A percentile compares a stretch with the other conserved stretches of the same genome.
Evolutionary conservation across 2,329 filamentous ascomycete genomes (phyloP).

Genomic region (Dactylellina drechsleri): DNA sequence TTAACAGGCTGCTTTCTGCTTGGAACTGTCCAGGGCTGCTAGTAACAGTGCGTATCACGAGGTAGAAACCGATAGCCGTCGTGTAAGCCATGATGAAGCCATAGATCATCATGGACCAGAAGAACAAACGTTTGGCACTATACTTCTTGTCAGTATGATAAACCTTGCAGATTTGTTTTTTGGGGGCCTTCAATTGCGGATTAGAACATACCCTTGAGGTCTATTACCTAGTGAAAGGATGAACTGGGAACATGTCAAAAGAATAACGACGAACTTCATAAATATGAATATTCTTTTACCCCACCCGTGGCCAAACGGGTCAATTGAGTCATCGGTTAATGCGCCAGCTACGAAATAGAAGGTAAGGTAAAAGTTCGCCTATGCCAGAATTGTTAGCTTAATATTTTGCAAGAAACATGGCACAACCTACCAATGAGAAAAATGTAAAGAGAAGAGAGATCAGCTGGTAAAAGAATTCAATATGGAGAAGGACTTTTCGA

Average conservation of each 20-base stretch:
- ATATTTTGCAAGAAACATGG: slow-evolving; percentile 59
- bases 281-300: slow-evolving; percentile 86
- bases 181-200: slow-evolving; percentile 4
- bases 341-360: slow-evolving; percentile 98
- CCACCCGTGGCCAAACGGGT: slow-evolving; percentile 90
- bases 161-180: neutral
- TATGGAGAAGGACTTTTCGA: slow-evolving; percentile 89
- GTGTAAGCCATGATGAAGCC: slow-evolving; percentile 95
- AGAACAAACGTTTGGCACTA: slow-evolving; percentile 83
- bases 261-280: slow-evolving; percentile 82
- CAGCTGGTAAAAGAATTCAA: slow-evolving; percentile 96
- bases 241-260: slow-evolving; percentile 93
- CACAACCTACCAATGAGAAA: slow-evolving; percentile 75
- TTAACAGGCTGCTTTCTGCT: slow-evolving; percentile 89
- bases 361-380: slow-evolving; percentile 96
- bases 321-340: slow-evolving; percentile 78
- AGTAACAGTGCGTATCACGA: slow-evolving; percentile 82
- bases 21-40: slow-evolving; percentile 65
- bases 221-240: slow-evolving; percentile 96
- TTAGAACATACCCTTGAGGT: slow-evolving; percentile 75
- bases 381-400: slow-evolving; percentile 13
- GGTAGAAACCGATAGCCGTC: slow-evolving; percentile 86
- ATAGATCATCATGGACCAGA: slow-evolving; percentile 89
- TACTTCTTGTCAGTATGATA: slow-evolving; percentile 10
- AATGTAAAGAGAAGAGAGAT: slow-evolving; percentile 93